Conservation (phyloP, 2,329 filamentous ascomycete species). For the Aureobasidium musti region DNA sequence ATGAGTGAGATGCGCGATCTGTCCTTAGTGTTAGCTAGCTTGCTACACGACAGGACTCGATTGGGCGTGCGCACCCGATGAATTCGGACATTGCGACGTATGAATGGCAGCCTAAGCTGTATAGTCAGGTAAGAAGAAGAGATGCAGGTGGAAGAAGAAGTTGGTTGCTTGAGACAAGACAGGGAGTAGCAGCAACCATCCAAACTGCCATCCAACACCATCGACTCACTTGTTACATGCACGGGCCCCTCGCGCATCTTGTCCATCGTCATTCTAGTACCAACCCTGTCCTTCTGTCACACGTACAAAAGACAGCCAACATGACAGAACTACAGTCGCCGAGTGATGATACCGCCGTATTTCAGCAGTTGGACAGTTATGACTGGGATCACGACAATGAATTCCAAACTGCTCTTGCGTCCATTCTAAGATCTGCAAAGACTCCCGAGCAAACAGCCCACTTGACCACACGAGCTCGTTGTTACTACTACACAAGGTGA, state of each 20-base stretch:
- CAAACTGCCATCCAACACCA: not conserved
- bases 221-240: not conserved
- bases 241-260: not conserved
- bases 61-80: slow-evolving; percentile 55
- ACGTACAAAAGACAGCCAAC: not conserved
- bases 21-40: slow-evolving; percentile 28
- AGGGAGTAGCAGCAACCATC: not conserved
- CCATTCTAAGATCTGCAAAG: slow-evolving; percentile 63
- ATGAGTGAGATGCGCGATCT: slow-evolving; percentile 95
- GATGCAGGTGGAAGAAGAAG: slow-evolving; percentile 21
- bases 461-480: slow-evolving; percentile 66
- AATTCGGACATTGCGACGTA: slow-evolving; percentile 58
- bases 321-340: slow-evolving; percentile 33
- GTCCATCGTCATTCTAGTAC: not conserved
- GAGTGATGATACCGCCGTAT: slow-evolving; percentile 46
- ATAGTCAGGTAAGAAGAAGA: not conserved
- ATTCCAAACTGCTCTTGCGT: slow-evolving; percentile 67
- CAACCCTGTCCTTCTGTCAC: not conserved
- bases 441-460: slow-evolving; percentile 57
- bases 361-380: slow-evolving; percentile 64
- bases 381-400: slow-evolving; percentile 67
- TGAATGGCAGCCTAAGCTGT: slow-evolving; percentile 23
- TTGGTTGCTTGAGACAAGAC: slow-evolving; percentile 12
- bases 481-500: slow-evolving; percentile 65
- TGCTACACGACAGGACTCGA: slow-evolving; percentile 47